Conservation (phyloP, 2,329 filamentous ascomycete genomes). For the Septoria linicola region DNA sequence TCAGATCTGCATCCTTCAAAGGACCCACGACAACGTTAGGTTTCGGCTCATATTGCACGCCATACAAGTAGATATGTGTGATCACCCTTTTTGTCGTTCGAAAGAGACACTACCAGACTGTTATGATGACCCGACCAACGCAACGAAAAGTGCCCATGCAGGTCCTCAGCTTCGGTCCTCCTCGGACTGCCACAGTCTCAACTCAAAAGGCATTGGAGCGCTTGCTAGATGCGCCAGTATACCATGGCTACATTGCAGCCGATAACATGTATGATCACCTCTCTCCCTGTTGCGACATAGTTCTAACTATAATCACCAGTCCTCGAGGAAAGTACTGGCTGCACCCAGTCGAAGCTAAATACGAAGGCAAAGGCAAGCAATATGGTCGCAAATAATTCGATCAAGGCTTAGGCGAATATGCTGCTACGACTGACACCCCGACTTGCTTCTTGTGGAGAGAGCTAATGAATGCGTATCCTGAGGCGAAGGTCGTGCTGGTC, state of each 20-base stretch:
- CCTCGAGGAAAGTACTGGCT: neutral
- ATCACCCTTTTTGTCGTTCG: no score
- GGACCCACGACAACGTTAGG: no score
- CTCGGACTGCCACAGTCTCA: conserved; percentile 4
- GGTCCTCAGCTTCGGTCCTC: conserved; percentile 4
- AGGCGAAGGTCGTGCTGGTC: conserved; percentile 28
- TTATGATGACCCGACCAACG: no score
- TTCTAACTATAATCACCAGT: neutral
- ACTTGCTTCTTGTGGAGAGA: conserved; percentile 38
- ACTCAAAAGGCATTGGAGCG: conserved; percentile 1
- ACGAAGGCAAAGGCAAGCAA: neutral
- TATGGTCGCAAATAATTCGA: conserved; percentile 27
- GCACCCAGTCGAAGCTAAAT: neutral
- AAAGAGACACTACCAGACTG: no score
- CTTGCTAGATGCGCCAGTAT: neutral
- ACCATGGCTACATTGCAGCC: neutral
- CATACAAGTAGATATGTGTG: no score
- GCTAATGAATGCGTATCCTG: conserved; percentile 35
- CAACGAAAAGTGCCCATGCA: conserved; percentile 5
- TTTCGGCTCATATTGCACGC: no score
- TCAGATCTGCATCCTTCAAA: no score
- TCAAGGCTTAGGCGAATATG: conserved; percentile 33
- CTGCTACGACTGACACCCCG: conserved; percentile 38
- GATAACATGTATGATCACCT: neutral
- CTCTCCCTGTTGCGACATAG: no score